These are phyloP conservation scores for Tolypocladium cylindrosporum DNA, from an alignment of 2,329 filamentous ascomycete species.

Conservation along the genomic window DNA sequence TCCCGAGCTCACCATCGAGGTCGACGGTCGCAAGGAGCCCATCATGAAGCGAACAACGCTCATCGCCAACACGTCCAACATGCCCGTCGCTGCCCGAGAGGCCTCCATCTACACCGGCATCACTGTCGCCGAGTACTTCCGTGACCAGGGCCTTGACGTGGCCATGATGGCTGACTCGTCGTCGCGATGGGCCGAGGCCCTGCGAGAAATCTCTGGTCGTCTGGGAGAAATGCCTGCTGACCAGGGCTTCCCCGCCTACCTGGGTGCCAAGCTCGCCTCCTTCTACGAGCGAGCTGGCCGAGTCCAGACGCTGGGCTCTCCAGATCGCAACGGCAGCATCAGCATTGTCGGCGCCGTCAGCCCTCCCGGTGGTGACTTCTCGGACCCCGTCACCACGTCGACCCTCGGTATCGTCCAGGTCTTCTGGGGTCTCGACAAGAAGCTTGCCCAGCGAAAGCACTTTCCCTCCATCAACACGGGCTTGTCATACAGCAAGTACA, in stretches of 20 bases:
- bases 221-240: conserved; percentile 99
- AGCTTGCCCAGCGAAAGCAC: conserved; percentile 96
- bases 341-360: conserved; percentile 97
- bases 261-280: conserved; percentile 91
- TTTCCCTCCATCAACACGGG: conserved; percentile 98
- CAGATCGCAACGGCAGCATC: conserved; percentile 82
- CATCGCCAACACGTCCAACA: conserved; percentile 99
- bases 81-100: conserved; percentile 97
- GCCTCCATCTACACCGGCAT: conserved; percentile 98
- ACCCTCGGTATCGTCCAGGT: conserved; percentile 97
- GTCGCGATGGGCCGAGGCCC: conserved; percentile 95
- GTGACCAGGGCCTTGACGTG: conserved; percentile 92
- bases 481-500: conserved; percentile 96
- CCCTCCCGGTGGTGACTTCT: conserved; percentile 97
- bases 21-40: conserved; percentile 89
- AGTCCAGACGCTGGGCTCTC: conserved; percentile 76
- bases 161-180: conserved; percentile 99
- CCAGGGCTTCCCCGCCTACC: conserved; percentile 97
- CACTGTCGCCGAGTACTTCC: conserved; percentile 91
- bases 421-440: conserved; percentile 99
- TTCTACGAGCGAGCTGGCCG: conserved; percentile 98
- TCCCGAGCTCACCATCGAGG: conserved; percentile 90
- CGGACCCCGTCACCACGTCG: conserved; percentile 88
- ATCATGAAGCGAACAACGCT: conserved; percentile 99
- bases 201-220: conserved; percentile 97